These are phyloP conservation scores for Calonectria montana DNA, from an alignment of 2,329 filamentous ascomycete genomes.

Conservation along the genomic window DNA sequence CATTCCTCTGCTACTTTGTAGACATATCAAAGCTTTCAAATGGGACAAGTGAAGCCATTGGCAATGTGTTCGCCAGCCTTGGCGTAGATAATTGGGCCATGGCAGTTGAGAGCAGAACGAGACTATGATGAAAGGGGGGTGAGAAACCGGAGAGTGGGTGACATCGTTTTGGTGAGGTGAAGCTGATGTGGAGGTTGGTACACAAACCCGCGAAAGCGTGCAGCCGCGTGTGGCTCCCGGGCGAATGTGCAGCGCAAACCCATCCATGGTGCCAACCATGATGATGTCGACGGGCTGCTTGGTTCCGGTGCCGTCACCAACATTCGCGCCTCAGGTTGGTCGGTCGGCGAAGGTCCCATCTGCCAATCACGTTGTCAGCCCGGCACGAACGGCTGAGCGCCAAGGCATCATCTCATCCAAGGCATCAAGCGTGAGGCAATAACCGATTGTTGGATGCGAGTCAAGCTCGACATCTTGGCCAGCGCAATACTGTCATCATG, in stretches of 20 bases:
- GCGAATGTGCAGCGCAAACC: background rate
- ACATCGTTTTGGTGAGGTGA: constrained; percentile 2
- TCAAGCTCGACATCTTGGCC: background rate
- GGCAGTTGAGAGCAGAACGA: background rate
- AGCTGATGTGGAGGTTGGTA: background rate
- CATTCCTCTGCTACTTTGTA: constrained; percentile 22
- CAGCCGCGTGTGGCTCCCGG: constrained; percentile 9
- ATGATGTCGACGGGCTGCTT: background rate
- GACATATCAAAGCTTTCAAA: constrained; percentile 23
- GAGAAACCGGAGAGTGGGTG: constrained; percentile 2
- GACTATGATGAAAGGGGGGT: background rate
- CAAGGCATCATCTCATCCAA: constrained; percentile 12
- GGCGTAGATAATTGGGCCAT: constrained; percentile 9
- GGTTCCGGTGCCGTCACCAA: background rate
- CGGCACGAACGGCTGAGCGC: constrained; percentile 16
- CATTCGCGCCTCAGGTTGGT: constrained; percentile 1
- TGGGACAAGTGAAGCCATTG: constrained; percentile 9
- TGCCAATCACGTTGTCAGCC: constrained; percentile 2
- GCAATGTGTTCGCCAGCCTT: constrained; percentile 5
- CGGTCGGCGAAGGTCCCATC: background rate
- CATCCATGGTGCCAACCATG: background rate
- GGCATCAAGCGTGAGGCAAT: background rate
- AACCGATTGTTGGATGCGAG: background rate
- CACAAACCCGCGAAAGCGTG: constrained; percentile 16
- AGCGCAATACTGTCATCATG: constrained; percentile 2